Base-by-base conservation (phyloP, 176 grass and related monocot genomes). In the Sorghum bicolor region DNA sequence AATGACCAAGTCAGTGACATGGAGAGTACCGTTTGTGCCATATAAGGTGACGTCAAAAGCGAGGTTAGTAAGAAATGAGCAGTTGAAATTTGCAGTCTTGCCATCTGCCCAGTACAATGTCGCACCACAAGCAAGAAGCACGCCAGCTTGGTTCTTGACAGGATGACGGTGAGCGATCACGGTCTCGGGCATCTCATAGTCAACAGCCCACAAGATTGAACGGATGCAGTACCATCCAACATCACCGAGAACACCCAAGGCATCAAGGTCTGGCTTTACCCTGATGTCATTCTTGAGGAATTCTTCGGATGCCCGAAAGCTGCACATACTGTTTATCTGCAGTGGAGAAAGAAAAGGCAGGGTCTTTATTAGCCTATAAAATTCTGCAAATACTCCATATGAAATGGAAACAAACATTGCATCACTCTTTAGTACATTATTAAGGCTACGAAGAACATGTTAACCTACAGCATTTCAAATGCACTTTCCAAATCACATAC, bases 201-300 rank as follows among this genome's bases (percentile, higher is more conserved):
- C 69, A 15, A 88, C 88, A 47, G 91, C 91, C 94, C 91, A 97
- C 25, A 97, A 34, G 72, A 89, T 84, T 3, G 89, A 87, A 5
- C 85, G 87, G 41, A 92, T 97, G 87, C 91, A 92, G 80, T 91
- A 97, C 94, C 94, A 97, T 32, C 91, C 89, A 2, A 22, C 77
- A 76, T 97, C 94, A 0, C 94, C 94, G 2, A 97, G 89, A 8
- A 45, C 87, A 14, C 92, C 91, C 67, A 97, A 86, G 32, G 91
- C 87, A n/a, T 97, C 94, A 1, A 97, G 89, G 50, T 94, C 94
- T 19, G 94, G 91, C 61, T 91, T 97, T 48, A 97, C 92, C 68
- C 92, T 89, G 70, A 94, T 94, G 50, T 97, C 90, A 83, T 94
- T 97, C 41, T 83, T 72, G 71, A 97, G 91, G 75, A 97, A 97